phyloP scores from a whole-genome alignment of 129 eudicot genomes.

The Deinandra increscens region DNA sequence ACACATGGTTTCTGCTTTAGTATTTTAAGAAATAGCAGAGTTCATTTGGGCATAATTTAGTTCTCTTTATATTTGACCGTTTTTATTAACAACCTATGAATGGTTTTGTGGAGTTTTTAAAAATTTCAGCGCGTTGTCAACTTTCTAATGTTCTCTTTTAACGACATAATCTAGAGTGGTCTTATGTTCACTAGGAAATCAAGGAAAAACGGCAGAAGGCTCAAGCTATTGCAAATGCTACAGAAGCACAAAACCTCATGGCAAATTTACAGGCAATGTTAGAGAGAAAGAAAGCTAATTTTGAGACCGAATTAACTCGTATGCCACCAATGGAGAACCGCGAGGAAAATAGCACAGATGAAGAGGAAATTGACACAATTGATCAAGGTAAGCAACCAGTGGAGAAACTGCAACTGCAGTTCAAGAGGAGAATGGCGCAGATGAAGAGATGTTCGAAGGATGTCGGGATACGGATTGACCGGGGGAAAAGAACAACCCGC shows the following conservation, averaged over 20 bases:
- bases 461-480: background rate
- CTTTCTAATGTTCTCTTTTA: too few species aligned
- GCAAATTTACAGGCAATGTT: background rate
- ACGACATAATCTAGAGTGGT: too few species aligned
- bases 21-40: too few species aligned
- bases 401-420: background rate
- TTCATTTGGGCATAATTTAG: too few species aligned
- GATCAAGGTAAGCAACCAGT: background rate
- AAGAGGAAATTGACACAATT: too few species aligned
- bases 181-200: too few species aligned
- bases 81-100: background rate
- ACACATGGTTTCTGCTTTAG: background rate
- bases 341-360: background rate
- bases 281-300: background rate
- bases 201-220: background rate
- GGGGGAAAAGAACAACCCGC: background rate
- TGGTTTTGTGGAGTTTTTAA: background rate
- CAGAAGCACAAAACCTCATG: conserved; percentile 1
- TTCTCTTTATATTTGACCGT: background rate
- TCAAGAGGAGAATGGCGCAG: too few species aligned
- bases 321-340: too few species aligned
- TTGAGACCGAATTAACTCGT: background rate
- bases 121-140: too few species aligned
- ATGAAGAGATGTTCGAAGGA: background rate
- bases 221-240: background rate